Evolutionary conservation across 2,329 filamentous ascomycete species (phyloP).

Genomic region (Ilyonectria robusta): DNA sequence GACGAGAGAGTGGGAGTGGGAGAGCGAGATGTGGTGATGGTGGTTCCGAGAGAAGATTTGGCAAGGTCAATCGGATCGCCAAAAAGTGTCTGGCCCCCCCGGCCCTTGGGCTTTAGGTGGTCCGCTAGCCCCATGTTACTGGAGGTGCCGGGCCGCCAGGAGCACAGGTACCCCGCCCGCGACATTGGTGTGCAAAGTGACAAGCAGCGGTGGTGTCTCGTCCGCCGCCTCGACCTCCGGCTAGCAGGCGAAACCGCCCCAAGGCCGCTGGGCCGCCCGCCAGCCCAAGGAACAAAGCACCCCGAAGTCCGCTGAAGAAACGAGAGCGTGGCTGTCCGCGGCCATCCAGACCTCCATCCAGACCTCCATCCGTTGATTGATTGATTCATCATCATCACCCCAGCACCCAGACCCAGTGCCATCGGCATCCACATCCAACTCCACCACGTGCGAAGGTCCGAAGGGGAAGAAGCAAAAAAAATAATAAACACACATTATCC

Average conservation of each 20-base stretch:
- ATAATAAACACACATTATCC: background rate
- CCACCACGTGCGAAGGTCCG: constrained; percentile 9
- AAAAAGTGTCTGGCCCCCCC: constrained; percentile 47
- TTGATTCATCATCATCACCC: constrained; percentile 33
- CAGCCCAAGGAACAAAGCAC: constrained; percentile 5
- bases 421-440: constrained; percentile 18
- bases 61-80: constrained; percentile 48
- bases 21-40: constrained; percentile 46
- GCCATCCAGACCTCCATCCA: background rate
- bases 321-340: background rate
- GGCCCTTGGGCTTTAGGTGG: constrained; percentile 40
- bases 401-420: constrained; percentile 11
- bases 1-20: constrained; percentile 32
- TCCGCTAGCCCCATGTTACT: constrained; percentile 46
- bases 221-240: constrained; percentile 33
- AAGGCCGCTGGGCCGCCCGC: constrained; percentile 24
- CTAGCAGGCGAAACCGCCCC: constrained; percentile 36
- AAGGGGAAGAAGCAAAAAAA: constrained; percentile 1
- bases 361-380: background rate
- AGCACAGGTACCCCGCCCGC: constrained; percentile 40
- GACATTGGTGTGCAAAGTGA: constrained; percentile 38
- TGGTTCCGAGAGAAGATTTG: constrained; percentile 52
- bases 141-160: constrained; percentile 30
- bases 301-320: constrained; percentile 14
- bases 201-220: constrained; percentile 31